Conservation (phyloP, 73 alveolate species). For the Tetrahymena elliotti region DNA sequence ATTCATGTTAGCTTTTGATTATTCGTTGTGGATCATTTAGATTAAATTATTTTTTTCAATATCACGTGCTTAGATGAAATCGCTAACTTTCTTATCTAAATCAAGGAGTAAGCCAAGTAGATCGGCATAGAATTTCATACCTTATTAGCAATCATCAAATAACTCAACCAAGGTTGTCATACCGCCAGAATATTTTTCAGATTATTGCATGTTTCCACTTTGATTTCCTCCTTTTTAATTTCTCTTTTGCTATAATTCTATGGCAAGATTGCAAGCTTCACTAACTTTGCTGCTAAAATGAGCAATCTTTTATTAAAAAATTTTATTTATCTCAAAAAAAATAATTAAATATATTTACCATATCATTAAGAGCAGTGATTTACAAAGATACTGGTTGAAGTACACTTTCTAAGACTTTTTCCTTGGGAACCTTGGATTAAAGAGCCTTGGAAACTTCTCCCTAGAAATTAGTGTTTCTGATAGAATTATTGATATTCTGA, state of each 20-base stretch:
- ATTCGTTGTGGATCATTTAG: not conserved
- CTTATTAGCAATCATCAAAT: not conserved
- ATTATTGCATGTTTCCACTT: not conserved
- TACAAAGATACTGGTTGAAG: not conserved
- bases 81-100: not conserved
- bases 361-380: not conserved
- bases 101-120: not conserved
- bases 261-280: not conserved
- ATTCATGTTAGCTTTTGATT: not conserved
- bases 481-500: not conserved
- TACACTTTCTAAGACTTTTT: not conserved
- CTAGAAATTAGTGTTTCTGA: not conserved
- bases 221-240: not conserved
- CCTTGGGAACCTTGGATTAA: not conserved
- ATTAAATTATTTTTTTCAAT: not conserved
- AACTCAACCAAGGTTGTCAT: not conserved
- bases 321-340: not conserved
- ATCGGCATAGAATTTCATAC: not conserved
- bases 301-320: not conserved
- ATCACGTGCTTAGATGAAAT: not conserved
- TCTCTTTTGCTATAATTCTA: not conserved
- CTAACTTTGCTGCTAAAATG: not conserved
- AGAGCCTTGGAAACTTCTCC: not conserved
- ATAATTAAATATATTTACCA: not conserved
- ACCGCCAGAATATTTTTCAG: not conserved